These are phyloP conservation scores for Sisymbrium irio DNA, from an alignment of 345 rosid species.

Conservation along the genomic window DNA sequence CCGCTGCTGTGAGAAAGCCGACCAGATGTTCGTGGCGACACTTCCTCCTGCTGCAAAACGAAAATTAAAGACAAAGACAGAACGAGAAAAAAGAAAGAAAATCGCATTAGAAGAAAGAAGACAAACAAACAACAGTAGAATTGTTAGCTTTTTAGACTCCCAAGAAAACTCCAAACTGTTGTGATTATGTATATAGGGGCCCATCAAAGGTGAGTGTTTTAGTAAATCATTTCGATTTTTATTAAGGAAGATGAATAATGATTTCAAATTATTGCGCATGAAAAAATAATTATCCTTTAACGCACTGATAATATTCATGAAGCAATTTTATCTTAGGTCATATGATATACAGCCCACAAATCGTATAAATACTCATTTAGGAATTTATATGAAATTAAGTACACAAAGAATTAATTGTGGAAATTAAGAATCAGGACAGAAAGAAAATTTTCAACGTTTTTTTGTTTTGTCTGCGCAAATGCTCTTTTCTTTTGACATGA, in stretches of 20 bases:
- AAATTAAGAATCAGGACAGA: conserved; percentile 13
- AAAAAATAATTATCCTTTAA: neutral
- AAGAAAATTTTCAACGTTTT: neutral
- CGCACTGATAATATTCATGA: neutral
- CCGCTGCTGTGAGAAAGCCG: conserved; percentile 89
- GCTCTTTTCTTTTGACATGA: neutral
- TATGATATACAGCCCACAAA: neutral
- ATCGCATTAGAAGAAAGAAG: conserved; percentile 11
- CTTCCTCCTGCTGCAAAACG: conserved; percentile 74
- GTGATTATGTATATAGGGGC: conserved; percentile 14
- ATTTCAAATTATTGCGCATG: conserved; percentile 33
- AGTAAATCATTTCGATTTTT: conserved; percentile 7
- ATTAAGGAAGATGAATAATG: neutral
- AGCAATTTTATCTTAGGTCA: neutral
- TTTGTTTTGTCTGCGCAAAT: conserved; percentile 15
- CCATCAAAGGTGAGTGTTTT: conserved; percentile 13
- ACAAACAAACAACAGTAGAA: conserved; percentile 18
- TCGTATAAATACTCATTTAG: neutral
- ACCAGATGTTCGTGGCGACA: conserved; percentile 82
- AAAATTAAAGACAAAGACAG: neutral
- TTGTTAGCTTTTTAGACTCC: conserved; percentile 26
- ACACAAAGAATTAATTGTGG: neutral
- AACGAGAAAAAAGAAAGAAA: neutral
- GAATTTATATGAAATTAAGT: neutral
- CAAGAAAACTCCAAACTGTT: conserved; percentile 16